Conservation (phyloP, 768 basidiomycete species). For the Basidioascus undulatus region DNA sequence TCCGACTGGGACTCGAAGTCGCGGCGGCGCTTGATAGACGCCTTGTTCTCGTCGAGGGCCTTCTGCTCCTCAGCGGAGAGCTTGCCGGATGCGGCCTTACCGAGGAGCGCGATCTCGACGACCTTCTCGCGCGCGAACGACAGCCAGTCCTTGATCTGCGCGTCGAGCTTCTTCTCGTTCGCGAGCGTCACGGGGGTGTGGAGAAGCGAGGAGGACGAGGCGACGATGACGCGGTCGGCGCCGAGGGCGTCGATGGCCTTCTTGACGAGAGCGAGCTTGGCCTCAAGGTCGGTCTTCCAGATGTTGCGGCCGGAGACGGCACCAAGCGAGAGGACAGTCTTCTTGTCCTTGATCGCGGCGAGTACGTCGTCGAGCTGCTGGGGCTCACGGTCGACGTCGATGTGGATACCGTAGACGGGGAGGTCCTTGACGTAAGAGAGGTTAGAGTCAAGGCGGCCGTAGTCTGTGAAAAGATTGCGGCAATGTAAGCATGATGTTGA, state of each 20-base stretch:
- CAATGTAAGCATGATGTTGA: slow-evolving; percentile 73
- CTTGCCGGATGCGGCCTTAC: slow-evolving; percentile 60
- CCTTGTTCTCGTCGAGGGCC: slow-evolving; percentile 68
- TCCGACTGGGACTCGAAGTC: slow-evolving; percentile 84
- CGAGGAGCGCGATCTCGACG: slow-evolving; percentile 63
- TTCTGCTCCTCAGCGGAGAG: slow-evolving; percentile 41
- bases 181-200: slow-evolving; percentile 93
- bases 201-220: slow-evolving; percentile 89
- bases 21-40: slow-evolving; percentile 78
- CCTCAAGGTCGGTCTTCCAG: slow-evolving; percentile 89
- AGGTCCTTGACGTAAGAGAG: slow-evolving; percentile 70
- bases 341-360: slow-evolving; percentile 58
- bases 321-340: slow-evolving; percentile 68
- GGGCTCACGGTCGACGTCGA: slow-evolving; percentile 86
- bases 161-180: slow-evolving; percentile 69
- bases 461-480: no score
- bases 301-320: slow-evolving; percentile 95
- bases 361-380: slow-evolving; percentile 62
- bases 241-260: slow-evolving; percentile 66
- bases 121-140: slow-evolving; percentile 96
- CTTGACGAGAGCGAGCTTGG: slow-evolving; percentile 56
- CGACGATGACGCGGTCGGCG: slow-evolving; percentile 65
- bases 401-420: slow-evolving; percentile 78
- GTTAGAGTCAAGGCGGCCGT: slow-evolving; percentile 84
- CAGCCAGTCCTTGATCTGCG: slow-evolving; percentile 89